A percentile compares a stretch with the other conserved stretches of the same genome.
phyloP scores from a whole-genome alignment of 2,329 filamentous ascomycete genomes.

The Colletotrichum somersetense region DNA sequence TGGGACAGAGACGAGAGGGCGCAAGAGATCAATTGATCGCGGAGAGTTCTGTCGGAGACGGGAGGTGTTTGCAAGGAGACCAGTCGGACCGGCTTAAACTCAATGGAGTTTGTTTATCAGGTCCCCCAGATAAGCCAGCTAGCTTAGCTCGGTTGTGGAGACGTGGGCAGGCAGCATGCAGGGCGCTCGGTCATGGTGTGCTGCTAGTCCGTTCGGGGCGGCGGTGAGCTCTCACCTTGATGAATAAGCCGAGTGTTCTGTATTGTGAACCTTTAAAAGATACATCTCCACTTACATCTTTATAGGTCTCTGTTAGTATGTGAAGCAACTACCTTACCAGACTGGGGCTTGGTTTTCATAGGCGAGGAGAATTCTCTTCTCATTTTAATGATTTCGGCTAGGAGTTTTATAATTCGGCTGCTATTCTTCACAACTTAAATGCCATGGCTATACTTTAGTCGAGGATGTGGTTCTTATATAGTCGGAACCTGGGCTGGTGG shows the following conservation, averaged over 20 bases:
- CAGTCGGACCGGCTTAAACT: conserved; percentile 3
- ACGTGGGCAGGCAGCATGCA: background rate
- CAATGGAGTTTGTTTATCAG: conserved; percentile 13
- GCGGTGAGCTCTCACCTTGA: conserved; percentile 13
- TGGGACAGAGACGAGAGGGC: background rate
- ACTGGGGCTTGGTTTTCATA: too few species aligned
- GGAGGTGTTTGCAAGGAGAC: background rate
- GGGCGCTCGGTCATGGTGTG: conserved; percentile 7
- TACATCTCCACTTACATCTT: background rate
- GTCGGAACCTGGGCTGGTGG: background rate
- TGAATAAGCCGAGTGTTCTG: background rate
- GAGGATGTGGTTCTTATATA: background rate
- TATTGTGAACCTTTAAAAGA: background rate
- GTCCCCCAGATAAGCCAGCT: background rate
- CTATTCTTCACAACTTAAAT: background rate
- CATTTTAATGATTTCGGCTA: background rate
- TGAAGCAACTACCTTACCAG: background rate
- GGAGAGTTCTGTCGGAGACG: background rate
- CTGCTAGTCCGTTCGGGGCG: background rate
- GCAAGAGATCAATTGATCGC: background rate
- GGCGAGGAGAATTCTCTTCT: background rate
- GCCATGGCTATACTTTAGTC: background rate
- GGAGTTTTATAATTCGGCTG: background rate
- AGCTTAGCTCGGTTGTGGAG: conserved; percentile 1
- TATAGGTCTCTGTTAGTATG: background rate